Evolutionary conservation across 2,329 filamentous ascomycete genomes (phyloP), one percentile per base, ranked within the genome.

Genomic region (Escovopsis weberi): DNA sequence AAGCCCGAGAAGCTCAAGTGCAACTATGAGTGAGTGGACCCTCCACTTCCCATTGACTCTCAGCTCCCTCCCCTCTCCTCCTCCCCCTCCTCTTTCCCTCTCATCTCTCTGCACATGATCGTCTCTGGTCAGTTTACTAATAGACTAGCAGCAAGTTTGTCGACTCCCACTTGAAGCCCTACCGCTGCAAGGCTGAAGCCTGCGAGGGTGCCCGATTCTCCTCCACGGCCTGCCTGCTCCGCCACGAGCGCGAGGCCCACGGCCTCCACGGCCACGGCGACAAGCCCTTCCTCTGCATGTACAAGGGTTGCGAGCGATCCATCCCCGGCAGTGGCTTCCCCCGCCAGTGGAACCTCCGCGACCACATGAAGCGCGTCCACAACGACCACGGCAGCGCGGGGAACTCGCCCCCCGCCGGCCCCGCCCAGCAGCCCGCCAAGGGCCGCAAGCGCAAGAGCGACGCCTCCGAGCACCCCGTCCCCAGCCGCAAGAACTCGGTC

Each of bases 321-420:
- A 69, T 82, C 32, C 69, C 75, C 23, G 87, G 86, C 53, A 86
- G 89, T 59, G 89, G 89, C 53, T 96, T 96, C 58, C 89, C 88
- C 33, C 81, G 89, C 54, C 82, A 88, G 55, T 96, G 91, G 85
- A 96, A 96, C 65, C 75, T 94, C 42, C 80, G 83, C 62, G 89
- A 96, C 65, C 89, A 96, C 71, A 95, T 95, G 88, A 85, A 86
- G 66, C 82, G 89, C 48, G 88, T 95, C 7, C 89, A 96, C 67
- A 79, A 79, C 51, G 74, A 77, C 55, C 68, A 69, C 47, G 66
- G 67, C 37, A 64, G 61, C 49, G 54, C 62, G 36, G 52, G 53
- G 37, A 64, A 59, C 23, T 68, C 70, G 32, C 64, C 67, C 8
- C 58, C 64, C 9, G 54, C 62, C 26, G 56, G 51, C 23, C 42